Evolutionary conservation across 2,329 filamentous ascomycete genomes (phyloP), one percentile per base, ranked within the genome.

Genomic region (Sordariomycetes sp.): DNA sequence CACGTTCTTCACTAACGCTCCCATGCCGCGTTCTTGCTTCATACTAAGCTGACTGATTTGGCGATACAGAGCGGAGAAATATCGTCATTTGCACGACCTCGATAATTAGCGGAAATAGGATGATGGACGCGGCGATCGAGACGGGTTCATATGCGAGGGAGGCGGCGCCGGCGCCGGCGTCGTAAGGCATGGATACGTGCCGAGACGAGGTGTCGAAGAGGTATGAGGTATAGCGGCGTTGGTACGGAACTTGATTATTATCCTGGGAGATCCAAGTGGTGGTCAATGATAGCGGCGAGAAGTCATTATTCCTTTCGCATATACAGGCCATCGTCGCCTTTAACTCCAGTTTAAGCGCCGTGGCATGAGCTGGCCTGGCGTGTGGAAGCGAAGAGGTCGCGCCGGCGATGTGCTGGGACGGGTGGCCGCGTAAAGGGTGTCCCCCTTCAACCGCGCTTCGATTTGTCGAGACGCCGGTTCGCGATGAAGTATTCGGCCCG

Each of bases 51-150:
- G 35, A 55, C 61, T 58, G 56, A 62, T 54, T 58, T 20, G 52
- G 22, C 45, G 10, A 57, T 10, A 42, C 66, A 85, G 85, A 79
- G 55, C 85, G 86, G 63, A 84, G 88, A 68, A 89, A 89, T 66
- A 86, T 99, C 63, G 77, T 99, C 54, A 91, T 99, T 66, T 95
- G 89, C 69, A 92, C 94, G 54, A 99, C 94, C 17, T 89, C 88
- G 57, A 86, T 99, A 50, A 83, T 97, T 59, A 95, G 84, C 72
- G 94, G 95, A 32, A 89, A 92, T 69, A 84, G 80, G 65, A 89
- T 96, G 74, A 91, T 99, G 79, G 87, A 89, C 54, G 84, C 86
- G 53, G 90, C 87, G 58, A 85, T 92, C 64, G 89, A 94, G 75
- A 86, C 78, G 66, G 77, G 74, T 53, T 80, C 78, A 28, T 87